These are phyloP conservation scores for Pseudogymnoascus sp. DNA, from an alignment of 2,329 filamentous ascomycete species.

Conservation along the genomic window DNA sequence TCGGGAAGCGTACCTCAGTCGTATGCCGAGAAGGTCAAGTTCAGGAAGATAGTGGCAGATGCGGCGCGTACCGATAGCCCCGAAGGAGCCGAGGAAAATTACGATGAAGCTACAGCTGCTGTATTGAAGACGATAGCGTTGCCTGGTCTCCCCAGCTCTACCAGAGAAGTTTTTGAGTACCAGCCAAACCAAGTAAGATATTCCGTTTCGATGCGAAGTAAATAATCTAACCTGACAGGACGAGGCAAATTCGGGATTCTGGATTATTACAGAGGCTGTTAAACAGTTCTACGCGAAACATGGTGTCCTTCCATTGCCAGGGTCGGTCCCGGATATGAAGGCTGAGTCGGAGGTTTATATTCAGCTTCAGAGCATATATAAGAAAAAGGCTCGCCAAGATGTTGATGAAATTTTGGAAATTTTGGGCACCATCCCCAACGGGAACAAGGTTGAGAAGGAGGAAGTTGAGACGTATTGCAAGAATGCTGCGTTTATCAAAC, in stretches of 20 bases:
- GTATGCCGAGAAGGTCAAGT: slow-evolving; percentile 81
- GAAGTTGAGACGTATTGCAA: slow-evolving; percentile 93
- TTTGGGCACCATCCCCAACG: slow-evolving; percentile 48
- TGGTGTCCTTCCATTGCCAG: slow-evolving; percentile 70
- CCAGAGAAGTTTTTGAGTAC: slow-evolving; percentile 74
- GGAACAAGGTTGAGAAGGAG: slow-evolving; percentile 51
- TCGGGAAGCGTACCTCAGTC: slow-evolving; percentile 60
- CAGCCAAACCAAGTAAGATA: slow-evolving; percentile 42
- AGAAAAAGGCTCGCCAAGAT: slow-evolving; percentile 74
- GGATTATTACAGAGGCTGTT: slow-evolving; percentile 79
- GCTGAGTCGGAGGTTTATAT: slow-evolving; percentile 87
- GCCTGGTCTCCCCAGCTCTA: slow-evolving; percentile 58
- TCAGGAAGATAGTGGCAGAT: slow-evolving; percentile 62
- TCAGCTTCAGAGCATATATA: slow-evolving; percentile 86
- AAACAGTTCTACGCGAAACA: slow-evolving; percentile 69
- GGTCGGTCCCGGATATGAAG: slow-evolving; percentile 94
- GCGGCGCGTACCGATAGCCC: slow-evolving; percentile 64
- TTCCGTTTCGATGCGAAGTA: neutral
- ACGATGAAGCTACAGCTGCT: slow-evolving; percentile 80
- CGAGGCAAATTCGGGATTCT: slow-evolving; percentile 61
- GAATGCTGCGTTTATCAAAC: slow-evolving; percentile 85
- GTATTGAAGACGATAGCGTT: slow-evolving; percentile 79
- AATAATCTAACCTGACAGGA: slow-evolving; percentile 28
- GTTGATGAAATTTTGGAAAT: slow-evolving; percentile 63
- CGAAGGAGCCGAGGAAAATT: slow-evolving; percentile 93